Evolutionary conservation across 768 basidiomycete species (phyloP), one percentile per base, ranked within the genome.

Genomic region (Termitomyces eurrhizus): DNA sequence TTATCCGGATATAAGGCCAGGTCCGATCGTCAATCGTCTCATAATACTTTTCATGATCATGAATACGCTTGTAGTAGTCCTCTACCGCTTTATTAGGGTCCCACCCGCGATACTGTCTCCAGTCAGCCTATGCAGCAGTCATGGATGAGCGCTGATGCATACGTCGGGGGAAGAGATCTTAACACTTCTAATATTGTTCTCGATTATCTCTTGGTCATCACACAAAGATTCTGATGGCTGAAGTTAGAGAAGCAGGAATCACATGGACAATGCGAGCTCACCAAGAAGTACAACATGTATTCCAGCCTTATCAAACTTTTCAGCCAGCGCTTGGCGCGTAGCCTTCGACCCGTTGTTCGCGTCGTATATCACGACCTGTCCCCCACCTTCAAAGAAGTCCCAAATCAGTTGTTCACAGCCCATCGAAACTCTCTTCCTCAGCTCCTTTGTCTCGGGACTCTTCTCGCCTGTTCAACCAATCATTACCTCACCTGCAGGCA

Each of bases 81-180:
- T 87, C 79, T 1, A 98, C 87, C 0, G 97, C 97, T 66, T 86
- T 81, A 70, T 99, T 91, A 48, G 93, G 92, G 68, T 95, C 83
- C 95, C 96, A 98, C 16, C 83, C 86, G 51, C 87, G 86, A 73
- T 98, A 99, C 95, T 97, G 67, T 6, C 37, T 13, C 51, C 37
- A 46, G 46, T 65, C 45, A 66, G 36, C 59, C 21, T 48, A 53
- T 41, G 37, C 18, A 32, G 52, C 24, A 56, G 41, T 45, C 32
- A 29, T 32, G 54, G 54, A 42, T 13, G 52, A 58, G 48, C 39
- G 44, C 32, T 9, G 46, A 50, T 21, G 80, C 92, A 45, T 68
- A 95, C 96, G 73, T 99, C 96, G 4, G 96, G 97, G 14, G 96
- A 98, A 8, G 95, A 97, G 52, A 99, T 92, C 82, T 99, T 98